These are phyloP conservation scores for Willaertia magna DNA, from an alignment of 208 protist species.

Conservation along the genomic window DNA sequence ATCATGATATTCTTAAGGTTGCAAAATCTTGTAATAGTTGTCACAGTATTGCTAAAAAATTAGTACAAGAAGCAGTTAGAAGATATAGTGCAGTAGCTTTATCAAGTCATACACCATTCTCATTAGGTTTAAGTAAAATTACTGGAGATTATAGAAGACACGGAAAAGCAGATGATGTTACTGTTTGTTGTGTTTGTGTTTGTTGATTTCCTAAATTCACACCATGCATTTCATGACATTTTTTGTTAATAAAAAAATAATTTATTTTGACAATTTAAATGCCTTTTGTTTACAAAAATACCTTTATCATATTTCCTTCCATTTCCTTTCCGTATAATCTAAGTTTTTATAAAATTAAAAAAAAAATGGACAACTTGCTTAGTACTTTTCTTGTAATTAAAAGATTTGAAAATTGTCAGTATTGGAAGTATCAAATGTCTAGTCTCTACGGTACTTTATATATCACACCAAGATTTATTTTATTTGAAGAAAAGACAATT, in stretches of 20 bases:
- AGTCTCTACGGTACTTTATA: not conserved
- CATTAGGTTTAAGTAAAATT: not conserved
- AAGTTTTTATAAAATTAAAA: too few relatives aligned
- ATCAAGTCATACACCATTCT: not conserved
- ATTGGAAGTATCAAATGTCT: not conserved
- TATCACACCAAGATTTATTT: not conserved
- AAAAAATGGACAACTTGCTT: too few relatives aligned
- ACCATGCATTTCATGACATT: too few relatives aligned
- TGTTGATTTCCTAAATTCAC: too few relatives aligned
- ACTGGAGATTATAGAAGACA: not conserved
- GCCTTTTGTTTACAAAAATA: too few relatives aligned
- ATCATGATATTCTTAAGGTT: not conserved
- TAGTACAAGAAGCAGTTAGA: not conserved
- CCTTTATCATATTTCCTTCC: too few relatives aligned
- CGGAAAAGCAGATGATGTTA: not conserved
- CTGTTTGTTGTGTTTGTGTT: not conserved
- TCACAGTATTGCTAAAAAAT: not conserved
- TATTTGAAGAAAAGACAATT: not conserved
- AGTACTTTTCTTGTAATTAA: not conserved
- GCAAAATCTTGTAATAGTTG: not conserved
- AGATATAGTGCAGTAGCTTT: not conserved
- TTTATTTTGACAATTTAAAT: too few relatives aligned
- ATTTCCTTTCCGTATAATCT: too few relatives aligned
- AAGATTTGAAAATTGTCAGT: not conserved
- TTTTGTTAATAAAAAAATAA: too few relatives aligned